phyloP scores from a whole-genome alignment of 768 basidiomycete genomes.

The Ramaria rubella region DNA sequence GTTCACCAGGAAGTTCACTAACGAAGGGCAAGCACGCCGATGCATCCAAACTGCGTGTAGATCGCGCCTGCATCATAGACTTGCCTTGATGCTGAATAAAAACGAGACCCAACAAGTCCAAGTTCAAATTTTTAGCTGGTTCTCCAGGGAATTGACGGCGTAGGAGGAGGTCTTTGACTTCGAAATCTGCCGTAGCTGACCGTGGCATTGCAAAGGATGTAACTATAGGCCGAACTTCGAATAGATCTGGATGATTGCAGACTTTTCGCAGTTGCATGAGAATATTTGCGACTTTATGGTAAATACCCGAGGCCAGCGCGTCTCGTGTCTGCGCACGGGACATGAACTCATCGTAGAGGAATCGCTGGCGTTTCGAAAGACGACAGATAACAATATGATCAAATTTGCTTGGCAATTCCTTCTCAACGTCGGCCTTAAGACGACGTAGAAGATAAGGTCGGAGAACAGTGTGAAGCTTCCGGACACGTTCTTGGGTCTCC shows the following conservation, averaged over 20 bases:
- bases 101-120: slow-evolving; percentile 58
- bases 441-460: slow-evolving; percentile 92
- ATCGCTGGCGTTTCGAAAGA: slow-evolving; percentile 88
- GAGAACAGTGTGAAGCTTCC: slow-evolving; percentile 90
- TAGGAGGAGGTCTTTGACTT: slow-evolving; percentile 84
- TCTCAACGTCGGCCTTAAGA: slow-evolving; percentile 97
- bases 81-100: slow-evolving; percentile 53
- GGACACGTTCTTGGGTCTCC: slow-evolving; percentile 76
- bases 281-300: slow-evolving; percentile 87
- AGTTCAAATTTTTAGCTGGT: slow-evolving; percentile 48
- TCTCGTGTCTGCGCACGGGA: slow-evolving; percentile 74
- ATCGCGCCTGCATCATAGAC: slow-evolving; percentile 46
- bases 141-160: slow-evolving; percentile 63
- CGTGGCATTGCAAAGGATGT: slow-evolving; percentile 70
- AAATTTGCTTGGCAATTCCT: slow-evolving; percentile 87
- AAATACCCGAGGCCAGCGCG: slow-evolving; percentile 77
- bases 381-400: slow-evolving; percentile 87
- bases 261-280: slow-evolving; percentile 98
- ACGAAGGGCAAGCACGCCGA: slow-evolving; percentile 48
- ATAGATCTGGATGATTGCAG: slow-evolving; percentile 90
- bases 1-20: slow-evolving; percentile 49
- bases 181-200: slow-evolving; percentile 69
- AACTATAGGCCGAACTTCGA: slow-evolving; percentile 80
- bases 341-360: slow-evolving; percentile 96
- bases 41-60: slow-evolving; percentile 53